These are phyloP conservation scores for Leucoagaricus sp. DNA, from an alignment of 1,284 basidiomycete species.

Conservation along the genomic window DNA sequence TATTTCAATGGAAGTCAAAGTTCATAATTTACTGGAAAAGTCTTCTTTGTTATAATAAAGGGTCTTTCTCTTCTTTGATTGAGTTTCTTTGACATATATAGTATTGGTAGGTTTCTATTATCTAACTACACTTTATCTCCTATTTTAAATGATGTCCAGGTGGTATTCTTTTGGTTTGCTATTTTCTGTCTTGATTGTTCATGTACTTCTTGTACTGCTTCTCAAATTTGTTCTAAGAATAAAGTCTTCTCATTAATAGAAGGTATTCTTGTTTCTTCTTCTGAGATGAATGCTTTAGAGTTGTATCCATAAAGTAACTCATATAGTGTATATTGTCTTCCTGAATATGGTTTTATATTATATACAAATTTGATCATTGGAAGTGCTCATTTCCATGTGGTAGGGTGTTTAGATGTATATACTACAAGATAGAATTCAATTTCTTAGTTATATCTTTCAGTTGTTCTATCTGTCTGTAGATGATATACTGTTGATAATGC, in stretches of 20 bases:
- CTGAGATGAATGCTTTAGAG: not conserved
- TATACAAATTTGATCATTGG: slow-evolving; percentile 23
- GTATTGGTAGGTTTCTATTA: slow-evolving; percentile 10
- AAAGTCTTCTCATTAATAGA: no score
- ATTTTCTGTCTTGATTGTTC: not conserved
- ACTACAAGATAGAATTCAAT: slow-evolving; percentile 19
- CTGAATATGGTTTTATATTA: slow-evolving; percentile 28
- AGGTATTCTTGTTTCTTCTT: not conserved
- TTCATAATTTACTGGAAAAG: not conserved
- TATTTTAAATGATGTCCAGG: slow-evolving; percentile 12
- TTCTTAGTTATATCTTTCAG: slow-evolving; percentile 22
- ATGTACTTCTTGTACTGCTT: not conserved
- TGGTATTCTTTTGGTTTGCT: slow-evolving; percentile 1
- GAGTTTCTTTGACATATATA: slow-evolving; percentile 15
- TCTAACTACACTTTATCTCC: slow-evolving; percentile 18
- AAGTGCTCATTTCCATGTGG: slow-evolving; percentile 28
- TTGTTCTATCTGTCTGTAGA: slow-evolving; percentile 22
- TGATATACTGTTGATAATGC: slow-evolving; percentile 34
- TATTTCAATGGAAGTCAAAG: not conserved
- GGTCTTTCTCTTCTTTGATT: slow-evolving; percentile 32
- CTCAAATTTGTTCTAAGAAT: not conserved
- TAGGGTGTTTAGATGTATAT: slow-evolving; percentile 10
- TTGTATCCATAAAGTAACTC: slow-evolving; percentile 17
- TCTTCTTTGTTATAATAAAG: slow-evolving; percentile 29
- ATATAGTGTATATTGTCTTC: slow-evolving; percentile 16